Percentiles rank a stretch among this genome's conserved stretches.
Evolutionary conservation across 169 alveolate species (phyloP).

Genomic region (Cryptosporidium tyzzeri): DNA sequence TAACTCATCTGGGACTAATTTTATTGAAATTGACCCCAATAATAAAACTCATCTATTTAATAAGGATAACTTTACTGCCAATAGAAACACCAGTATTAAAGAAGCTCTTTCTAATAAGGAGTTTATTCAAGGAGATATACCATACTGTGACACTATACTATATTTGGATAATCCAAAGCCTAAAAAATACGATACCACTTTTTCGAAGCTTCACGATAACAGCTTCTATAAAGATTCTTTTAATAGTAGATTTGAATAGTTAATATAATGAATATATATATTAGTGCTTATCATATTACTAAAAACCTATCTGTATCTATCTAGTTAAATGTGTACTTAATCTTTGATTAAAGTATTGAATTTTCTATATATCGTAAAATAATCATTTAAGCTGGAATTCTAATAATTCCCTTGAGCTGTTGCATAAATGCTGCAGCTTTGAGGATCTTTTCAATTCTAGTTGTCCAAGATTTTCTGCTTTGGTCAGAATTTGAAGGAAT

Average conservation of each 20-base stretch:
- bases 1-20: background rate
- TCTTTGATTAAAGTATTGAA: background rate
- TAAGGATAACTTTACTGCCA: slow-evolving; percentile 16
- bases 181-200: background rate
- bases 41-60: background rate
- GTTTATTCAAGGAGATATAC: slow-evolving; percentile 52
- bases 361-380: background rate
- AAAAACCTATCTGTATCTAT: background rate
- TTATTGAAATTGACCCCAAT: slow-evolving; percentile 34
- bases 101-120: background rate
- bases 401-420: slow-evolving; percentile 62
- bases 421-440: slow-evolving; percentile 74
- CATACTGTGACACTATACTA: slow-evolving; percentile 53
- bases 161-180: slow-evolving; percentile 54
- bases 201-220: slow-evolving; percentile 31
- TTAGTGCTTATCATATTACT: background rate
- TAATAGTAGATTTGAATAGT: background rate
- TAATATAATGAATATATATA: background rate
- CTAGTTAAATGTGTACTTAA: background rate
- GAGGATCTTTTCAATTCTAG: slow-evolving; percentile 59
- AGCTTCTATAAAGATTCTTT: background rate
- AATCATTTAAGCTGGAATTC: background rate
- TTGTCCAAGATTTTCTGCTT: slow-evolving; percentile 65
- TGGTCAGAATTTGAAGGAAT: slow-evolving; percentile 58
- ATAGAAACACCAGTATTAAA: slow-evolving; percentile 25